Percentiles rank a stretch among this genome's conserved stretches.
Evolutionary conservation across 2,329 filamentous ascomycete species (phyloP).

Genomic region (Ophiostoma novo-ulmi): DNA sequence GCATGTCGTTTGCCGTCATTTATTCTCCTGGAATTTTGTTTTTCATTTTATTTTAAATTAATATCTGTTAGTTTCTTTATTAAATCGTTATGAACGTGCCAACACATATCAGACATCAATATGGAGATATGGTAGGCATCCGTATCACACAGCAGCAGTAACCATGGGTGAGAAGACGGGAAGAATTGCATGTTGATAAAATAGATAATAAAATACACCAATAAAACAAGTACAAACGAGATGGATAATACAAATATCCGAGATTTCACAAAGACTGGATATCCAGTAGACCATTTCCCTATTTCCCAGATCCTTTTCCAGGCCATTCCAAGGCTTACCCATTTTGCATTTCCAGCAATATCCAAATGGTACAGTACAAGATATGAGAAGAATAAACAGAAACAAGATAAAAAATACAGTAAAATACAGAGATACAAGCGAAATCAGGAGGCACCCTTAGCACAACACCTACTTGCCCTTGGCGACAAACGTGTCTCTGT

Average conservation of each 20-base stretch:
- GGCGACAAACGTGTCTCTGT: constrained; percentile 40
- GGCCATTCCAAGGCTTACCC: neutral
- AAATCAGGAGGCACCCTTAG: too few species aligned
- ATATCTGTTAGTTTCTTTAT: neutral
- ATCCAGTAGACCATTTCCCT: neutral
- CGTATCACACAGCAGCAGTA: neutral
- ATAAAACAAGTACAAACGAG: neutral
- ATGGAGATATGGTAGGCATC: neutral
- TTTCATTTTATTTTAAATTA: too few species aligned
- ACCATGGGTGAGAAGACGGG: neutral
- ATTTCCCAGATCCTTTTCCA: neutral
- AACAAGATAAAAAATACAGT: neutral
- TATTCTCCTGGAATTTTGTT: too few species aligned
- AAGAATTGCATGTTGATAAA: neutral
- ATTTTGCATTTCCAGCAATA: neutral
- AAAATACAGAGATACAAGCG: too few species aligned
- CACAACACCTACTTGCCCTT: neutral
- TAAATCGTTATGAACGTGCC: neutral
- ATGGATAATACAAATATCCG: neutral
- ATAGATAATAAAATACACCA: neutral
- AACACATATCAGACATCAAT: neutral
- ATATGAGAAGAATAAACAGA: neutral
- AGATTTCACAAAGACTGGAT: neutral
- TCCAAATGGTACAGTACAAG: neutral
- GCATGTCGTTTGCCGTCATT: constrained; percentile 6